Percentiles rank a stretch among this genome's conserved stretches.
Conservation (phyloP, 768 basidiomycete genomes). For the Suillus weaverae region DNA sequence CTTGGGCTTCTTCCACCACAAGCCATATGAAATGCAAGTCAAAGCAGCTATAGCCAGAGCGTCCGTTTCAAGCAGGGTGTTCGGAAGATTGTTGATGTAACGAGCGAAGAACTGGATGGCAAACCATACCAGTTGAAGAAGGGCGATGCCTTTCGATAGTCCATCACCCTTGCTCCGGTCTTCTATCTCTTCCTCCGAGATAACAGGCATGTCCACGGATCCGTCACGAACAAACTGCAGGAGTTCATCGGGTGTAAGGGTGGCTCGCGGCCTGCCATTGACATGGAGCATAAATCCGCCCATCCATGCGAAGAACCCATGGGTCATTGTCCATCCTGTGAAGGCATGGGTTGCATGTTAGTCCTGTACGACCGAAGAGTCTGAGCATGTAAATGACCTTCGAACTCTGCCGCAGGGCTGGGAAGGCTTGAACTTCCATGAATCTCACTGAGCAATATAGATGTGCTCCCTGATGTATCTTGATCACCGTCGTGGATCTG, state of each 20-base stretch:
- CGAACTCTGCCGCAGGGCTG: too few species aligned
- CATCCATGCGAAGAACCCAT: slow-evolving; percentile 28
- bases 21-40: slow-evolving; percentile 27
- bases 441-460: too few species aligned
- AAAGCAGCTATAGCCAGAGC: slow-evolving; percentile 32
- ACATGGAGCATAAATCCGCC: slow-evolving; percentile 25
- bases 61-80: slow-evolving; percentile 34
- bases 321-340: slow-evolving; percentile 20
- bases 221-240: slow-evolving; percentile 5
- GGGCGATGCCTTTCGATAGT: slow-evolving; percentile 31
- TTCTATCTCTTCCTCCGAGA: slow-evolving; percentile 20
- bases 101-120: slow-evolving; percentile 28
- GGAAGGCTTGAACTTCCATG: too few species aligned
- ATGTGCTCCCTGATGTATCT: too few species aligned
- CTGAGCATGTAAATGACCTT: neutral
- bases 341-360: neutral
- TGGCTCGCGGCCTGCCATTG: neutral
- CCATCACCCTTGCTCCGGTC: slow-evolving; percentile 35
- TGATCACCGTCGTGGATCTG: neutral
- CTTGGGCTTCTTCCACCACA: slow-evolving; percentile 40
- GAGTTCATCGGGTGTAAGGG: slow-evolving; percentile 8
- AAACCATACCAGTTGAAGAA: slow-evolving; percentile 37
- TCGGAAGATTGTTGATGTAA: slow-evolving; percentile 16
- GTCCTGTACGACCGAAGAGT: neutral
- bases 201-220: slow-evolving; percentile 9